phyloP scores from a whole-genome alignment of 2,329 filamentous ascomycete genomes.

The Penicillium decumbens region DNA sequence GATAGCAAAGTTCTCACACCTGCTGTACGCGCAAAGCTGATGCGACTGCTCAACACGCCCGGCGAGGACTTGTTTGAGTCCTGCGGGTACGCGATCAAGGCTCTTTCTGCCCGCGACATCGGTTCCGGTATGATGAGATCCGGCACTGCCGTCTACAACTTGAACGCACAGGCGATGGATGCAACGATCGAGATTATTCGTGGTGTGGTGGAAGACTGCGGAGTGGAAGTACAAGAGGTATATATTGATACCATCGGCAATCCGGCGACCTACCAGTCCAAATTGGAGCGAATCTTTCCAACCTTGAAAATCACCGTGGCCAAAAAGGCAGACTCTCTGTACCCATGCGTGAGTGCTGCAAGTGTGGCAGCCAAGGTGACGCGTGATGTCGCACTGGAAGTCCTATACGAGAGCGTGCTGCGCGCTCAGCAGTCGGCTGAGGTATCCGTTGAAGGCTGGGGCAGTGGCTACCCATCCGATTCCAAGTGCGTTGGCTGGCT shows the following conservation, averaged over 20 bases:
- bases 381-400: conserved; percentile 80
- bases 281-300: conserved; percentile 79
- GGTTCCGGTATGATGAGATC: conserved; percentile 68
- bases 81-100: conserved; percentile 79
- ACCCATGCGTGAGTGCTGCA: conserved; percentile 87
- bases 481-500: conserved; percentile 75
- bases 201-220: conserved; percentile 63
- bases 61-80: conserved; percentile 54
- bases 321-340: conserved; percentile 89
- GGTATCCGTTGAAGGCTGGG: conserved; percentile 59
- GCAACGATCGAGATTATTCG: conserved; percentile 79
- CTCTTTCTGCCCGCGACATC: conserved; percentile 81
- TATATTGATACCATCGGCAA: conserved; percentile 93
- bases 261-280: conserved; percentile 76
- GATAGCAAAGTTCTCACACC: conserved; percentile 90
- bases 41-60: conserved; percentile 65
- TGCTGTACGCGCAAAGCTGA: conserved; percentile 67
- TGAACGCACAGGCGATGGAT: conserved; percentile 94
- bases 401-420: conserved; percentile 59
- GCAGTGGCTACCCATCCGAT: conserved; percentile 91
- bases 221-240: conserved; percentile 80
- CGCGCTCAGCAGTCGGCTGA: conserved; percentile 28
- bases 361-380: conserved; percentile 96
- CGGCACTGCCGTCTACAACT: conserved; percentile 62
- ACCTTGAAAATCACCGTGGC: conserved; percentile 69